Evolutionary conservation across 2,329 filamentous ascomycete genomes (phyloP).

Genomic region (Neurospora crassa): DNA sequence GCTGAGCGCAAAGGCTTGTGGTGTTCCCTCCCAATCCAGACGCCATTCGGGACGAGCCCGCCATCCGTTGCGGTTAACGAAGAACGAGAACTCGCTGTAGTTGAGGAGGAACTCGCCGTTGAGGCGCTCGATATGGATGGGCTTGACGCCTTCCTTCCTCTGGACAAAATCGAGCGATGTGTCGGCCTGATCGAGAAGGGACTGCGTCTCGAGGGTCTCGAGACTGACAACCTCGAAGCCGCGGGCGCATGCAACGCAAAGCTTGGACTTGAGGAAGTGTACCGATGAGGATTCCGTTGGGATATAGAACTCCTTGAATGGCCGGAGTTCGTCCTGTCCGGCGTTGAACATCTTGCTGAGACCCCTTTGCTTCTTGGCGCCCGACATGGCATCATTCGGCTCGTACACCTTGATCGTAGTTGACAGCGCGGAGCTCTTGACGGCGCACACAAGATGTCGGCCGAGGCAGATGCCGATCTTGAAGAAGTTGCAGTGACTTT

Average conservation of each 20-base stretch:
- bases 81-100: constrained; percentile 98
- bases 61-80: constrained; percentile 98
- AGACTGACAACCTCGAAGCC: constrained; percentile 96
- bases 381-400: constrained; percentile 87
- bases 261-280: constrained; percentile 91
- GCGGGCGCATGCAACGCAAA: constrained; percentile 90
- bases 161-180: constrained; percentile 96
- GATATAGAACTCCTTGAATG: constrained; percentile 98
- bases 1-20: constrained; percentile 84
- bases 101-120: constrained; percentile 96
- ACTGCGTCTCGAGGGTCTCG: constrained; percentile 96
- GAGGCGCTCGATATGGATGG: constrained; percentile 93
- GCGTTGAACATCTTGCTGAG: constrained; percentile 91
- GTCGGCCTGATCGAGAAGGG: constrained; percentile 91
- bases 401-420: constrained; percentile 99
- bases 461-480: constrained; percentile 93
- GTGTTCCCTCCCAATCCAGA: constrained; percentile 94
- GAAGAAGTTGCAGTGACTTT: constrained; percentile 97
- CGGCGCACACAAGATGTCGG: constrained; percentile 88
- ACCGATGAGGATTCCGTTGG: constrained; percentile 97
- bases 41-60: constrained; percentile 91
- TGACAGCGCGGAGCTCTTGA: constrained; percentile 86
- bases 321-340: constrained; percentile 88
- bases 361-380: constrained; percentile 91
- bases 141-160: constrained; percentile 83